phyloP scores from a whole-genome alignment of 305 asterid species.

The Fraxinus velutina region DNA sequence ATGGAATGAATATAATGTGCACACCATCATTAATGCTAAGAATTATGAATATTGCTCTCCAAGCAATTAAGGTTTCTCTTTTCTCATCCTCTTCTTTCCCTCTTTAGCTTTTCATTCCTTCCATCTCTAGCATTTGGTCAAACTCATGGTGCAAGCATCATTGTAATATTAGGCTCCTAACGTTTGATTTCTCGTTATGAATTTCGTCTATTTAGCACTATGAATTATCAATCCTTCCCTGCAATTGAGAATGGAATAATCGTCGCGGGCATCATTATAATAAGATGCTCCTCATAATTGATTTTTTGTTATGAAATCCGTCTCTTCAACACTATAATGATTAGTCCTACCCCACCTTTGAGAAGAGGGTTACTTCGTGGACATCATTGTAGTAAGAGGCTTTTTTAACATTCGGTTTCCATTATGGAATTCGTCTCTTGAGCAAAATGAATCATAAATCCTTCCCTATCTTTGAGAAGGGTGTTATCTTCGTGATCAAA shows the following conservation, averaged over 20 bases:
- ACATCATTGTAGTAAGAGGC: neutral
- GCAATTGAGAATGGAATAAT: neutral
- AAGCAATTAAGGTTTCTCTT: conserved; percentile 31
- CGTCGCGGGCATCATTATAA: neutral
- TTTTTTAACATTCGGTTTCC: neutral
- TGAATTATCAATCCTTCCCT: neutral
- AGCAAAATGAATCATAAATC: neutral
- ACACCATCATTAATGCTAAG: conserved; percentile 41
- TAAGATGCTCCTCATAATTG: neutral
- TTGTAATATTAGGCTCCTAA: conserved; percentile 11
- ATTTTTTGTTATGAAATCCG: neutral
- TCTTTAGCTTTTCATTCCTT: neutral
- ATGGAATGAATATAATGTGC: neutral
- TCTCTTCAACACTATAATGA: neutral
- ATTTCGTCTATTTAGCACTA: neutral
- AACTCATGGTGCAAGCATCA: conserved; percentile 39
- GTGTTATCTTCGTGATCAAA: neutral
- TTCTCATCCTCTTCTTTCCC: neutral
- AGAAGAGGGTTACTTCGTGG: neutral
- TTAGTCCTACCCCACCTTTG: neutral
- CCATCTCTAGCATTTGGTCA: conserved; percentile 30
- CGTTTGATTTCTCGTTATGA: neutral
- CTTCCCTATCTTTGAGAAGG: neutral
- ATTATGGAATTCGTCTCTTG: neutral
- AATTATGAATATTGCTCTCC: conserved; percentile 35